Evolutionary conservation across 768 basidiomycete species (phyloP).

Genomic region (Boletus coccyginus): DNA sequence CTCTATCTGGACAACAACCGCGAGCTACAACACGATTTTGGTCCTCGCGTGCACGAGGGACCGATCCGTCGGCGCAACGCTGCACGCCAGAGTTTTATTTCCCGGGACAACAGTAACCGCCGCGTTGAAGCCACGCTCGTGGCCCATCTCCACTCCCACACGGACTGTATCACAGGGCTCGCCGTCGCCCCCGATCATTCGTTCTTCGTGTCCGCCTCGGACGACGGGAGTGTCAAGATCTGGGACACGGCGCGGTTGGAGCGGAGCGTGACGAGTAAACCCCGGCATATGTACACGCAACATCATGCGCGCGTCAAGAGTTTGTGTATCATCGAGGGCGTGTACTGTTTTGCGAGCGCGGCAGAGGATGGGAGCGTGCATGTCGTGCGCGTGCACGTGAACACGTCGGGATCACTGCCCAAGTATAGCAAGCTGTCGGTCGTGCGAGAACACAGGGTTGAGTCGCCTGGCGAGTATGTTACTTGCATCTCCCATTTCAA

Average conservation of each 20-base stretch:
- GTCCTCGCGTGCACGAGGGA: conserved; percentile 81
- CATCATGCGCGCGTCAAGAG: conserved; percentile 66
- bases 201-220: conserved; percentile 92
- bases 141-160: conserved; percentile 81
- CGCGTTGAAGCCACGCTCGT: conserved; percentile 79
- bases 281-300: conserved; percentile 65
- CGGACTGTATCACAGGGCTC: conserved; percentile 73
- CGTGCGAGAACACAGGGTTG: conserved; percentile 77
- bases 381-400: conserved; percentile 79
- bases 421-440: conserved; percentile 81
- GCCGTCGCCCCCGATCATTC: conserved; percentile 90
- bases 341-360: conserved; percentile 87
- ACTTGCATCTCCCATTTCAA: conserved; percentile 82
- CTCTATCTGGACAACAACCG: conserved; percentile 84
- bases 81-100: conserved; percentile 61
- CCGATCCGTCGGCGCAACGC: conserved; percentile 76
- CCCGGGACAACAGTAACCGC: conserved; percentile 59
- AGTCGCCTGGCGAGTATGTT: conserved; percentile 73
- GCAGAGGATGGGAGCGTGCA: conserved; percentile 83
- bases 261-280: conserved; percentile 88
- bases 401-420: conserved; percentile 63
- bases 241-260: conserved; percentile 95
- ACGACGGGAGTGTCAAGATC: conserved; percentile 90
- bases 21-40: conserved; percentile 88
- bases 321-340: conserved; percentile 80